A percentile compares a stretch with the other conserved stretches of the same genome.
Evolutionary conservation across 2,329 filamentous ascomycete species (phyloP).

Genomic region (Trichoderma simmonsii): DNA sequence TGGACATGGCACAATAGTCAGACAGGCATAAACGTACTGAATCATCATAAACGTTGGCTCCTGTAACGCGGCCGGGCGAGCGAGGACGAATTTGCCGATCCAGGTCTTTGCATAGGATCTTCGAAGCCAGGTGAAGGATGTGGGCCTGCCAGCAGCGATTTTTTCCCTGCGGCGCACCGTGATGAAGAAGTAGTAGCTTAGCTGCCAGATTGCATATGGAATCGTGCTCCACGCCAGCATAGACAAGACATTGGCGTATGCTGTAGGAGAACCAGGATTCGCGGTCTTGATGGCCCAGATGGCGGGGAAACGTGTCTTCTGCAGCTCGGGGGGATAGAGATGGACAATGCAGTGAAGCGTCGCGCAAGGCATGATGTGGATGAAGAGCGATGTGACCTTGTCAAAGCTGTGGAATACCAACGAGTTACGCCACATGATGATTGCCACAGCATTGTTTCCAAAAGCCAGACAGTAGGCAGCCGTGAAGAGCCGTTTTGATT

Average conservation of each 20-base stretch:
- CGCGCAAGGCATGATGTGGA: constrained; percentile 97
- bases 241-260: constrained; percentile 70
- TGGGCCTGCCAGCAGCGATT: constrained; percentile 91
- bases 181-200: constrained; percentile 91
- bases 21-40: constrained; percentile 83
- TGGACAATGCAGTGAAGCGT: constrained; percentile 92
- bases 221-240: constrained; percentile 96
- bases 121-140: constrained; percentile 95
- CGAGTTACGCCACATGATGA: constrained; percentile 99
- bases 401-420: constrained; percentile 98
- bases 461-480: constrained; percentile 88
- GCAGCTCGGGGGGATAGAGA: constrained; percentile 63
- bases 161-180: constrained; percentile 92
- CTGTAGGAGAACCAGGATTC: constrained; percentile 67
- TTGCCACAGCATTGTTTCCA: constrained; percentile 95
- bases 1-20: constrained; percentile 92
- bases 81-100: constrained; percentile 82
- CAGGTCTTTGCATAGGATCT: constrained; percentile 85
- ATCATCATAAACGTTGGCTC: constrained; percentile 94
- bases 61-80: constrained; percentile 71
- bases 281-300: constrained; percentile 75
- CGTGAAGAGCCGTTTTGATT: constrained; percentile 87
- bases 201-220: constrained; percentile 90
- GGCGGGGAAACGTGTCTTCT: constrained; percentile 74
- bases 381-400: constrained; percentile 97